Evolutionary conservation across 441 rosid species (phyloP).

Genomic region (Eutrema salsugineum): DNA sequence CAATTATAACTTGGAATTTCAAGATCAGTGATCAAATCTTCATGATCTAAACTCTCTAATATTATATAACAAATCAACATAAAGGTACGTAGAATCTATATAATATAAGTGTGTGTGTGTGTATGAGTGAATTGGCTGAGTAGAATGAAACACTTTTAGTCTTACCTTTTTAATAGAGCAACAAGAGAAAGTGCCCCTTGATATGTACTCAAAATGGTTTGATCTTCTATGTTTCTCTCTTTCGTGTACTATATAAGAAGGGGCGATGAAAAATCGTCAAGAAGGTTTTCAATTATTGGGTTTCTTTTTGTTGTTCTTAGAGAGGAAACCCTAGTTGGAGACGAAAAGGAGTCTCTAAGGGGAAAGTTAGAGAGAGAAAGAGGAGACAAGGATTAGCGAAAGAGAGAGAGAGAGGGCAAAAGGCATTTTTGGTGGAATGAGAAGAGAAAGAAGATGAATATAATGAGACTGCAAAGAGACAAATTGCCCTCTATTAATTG

Average conservation of each 20-base stretch:
- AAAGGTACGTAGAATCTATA: not conserved
- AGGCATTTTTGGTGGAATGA: conserved; percentile 29
- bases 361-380: conserved; percentile 30
- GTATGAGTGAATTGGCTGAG: not conserved
- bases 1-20: not conserved
- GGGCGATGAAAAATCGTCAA: not conserved
- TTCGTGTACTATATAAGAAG: not conserved
- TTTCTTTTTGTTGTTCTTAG: not conserved
- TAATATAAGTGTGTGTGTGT: not conserved
- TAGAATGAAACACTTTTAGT: not conserved
- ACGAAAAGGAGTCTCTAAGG: conserved; percentile 14
- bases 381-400: not conserved
- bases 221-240: conserved; percentile 17
- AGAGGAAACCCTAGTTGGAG: conserved; percentile 32
- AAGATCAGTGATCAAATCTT: conserved; percentile 2
- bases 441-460: conserved; percentile 12
- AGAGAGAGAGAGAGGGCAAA: conserved; percentile 11
- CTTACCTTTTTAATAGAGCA: conserved; percentile 22
- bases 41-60: not conserved
- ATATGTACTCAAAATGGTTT: not conserved
- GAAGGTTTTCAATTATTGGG: conserved; percentile 2
- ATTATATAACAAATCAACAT: not conserved
- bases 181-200: conserved; percentile 4
- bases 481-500: conserved; percentile 19
- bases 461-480: conserved; percentile 14